Conservation (phyloP, 306 rosid species). For the Spatholobus suberectus region DNA sequence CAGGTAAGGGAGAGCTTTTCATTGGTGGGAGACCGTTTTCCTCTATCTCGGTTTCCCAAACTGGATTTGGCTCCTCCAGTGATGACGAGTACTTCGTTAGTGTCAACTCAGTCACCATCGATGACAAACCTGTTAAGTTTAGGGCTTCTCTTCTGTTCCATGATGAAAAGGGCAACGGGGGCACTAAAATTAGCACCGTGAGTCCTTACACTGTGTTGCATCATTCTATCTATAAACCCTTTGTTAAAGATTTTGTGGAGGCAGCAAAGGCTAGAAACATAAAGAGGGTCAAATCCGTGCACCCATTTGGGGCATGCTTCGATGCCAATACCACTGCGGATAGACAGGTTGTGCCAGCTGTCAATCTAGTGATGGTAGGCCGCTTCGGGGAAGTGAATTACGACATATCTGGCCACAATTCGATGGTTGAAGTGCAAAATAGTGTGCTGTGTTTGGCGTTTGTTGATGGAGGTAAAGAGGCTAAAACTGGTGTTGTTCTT, state of each 20-base stretch:
- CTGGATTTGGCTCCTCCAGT: not conserved
- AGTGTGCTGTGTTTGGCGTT: slow-evolving; percentile 41
- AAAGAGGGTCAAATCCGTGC: not conserved
- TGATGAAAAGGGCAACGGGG: slow-evolving; percentile 17
- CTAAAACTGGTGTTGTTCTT: not conserved
- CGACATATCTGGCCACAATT: slow-evolving; percentile 28
- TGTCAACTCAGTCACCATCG: slow-evolving; percentile 27
- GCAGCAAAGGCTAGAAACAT: slow-evolving; percentile 31
- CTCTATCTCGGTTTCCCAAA: not conserved
- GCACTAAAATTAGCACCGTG: slow-evolving; percentile 31
- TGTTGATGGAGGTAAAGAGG: slow-evolving; percentile 29
- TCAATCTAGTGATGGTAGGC: slow-evolving; percentile 1
- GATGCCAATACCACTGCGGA: not conserved
- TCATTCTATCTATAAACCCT: slow-evolving; percentile 18
- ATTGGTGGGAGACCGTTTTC: slow-evolving; percentile 41
- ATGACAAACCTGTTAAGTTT: slow-evolving; percentile 18
- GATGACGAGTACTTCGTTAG: slow-evolving; percentile 11
- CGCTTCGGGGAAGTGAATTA: not conserved
- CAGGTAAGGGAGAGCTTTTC: not conserved
- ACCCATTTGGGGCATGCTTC: slow-evolving; percentile 38
- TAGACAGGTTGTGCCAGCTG: slow-evolving; percentile 9
- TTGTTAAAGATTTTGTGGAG: slow-evolving; percentile 34
- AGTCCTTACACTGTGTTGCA: slow-evolving; percentile 6
- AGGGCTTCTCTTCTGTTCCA: not conserved
- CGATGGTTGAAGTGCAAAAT: slow-evolving; percentile 30